Evolutionary conservation across 2,329 filamentous ascomycete genomes (phyloP).

Genomic region (Coniochaeta ligniaria): DNA sequence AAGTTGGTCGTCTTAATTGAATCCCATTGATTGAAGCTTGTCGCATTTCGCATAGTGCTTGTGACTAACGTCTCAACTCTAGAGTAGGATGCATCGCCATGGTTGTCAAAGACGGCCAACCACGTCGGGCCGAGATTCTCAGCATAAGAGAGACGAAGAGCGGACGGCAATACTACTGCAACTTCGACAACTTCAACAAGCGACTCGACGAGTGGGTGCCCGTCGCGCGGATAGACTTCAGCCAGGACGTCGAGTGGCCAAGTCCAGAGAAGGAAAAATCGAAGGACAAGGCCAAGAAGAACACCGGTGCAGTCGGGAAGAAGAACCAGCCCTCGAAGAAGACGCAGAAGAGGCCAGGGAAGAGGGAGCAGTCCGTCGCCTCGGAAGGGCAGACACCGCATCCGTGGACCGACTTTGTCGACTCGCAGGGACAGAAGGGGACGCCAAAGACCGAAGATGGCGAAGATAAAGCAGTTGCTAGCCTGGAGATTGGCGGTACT

Average conservation of each 20-base stretch:
- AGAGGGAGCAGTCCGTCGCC: conserved; percentile 46
- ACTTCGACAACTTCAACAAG: conserved; percentile 98
- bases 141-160: conserved; percentile 88
- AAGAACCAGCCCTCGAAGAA: conserved; percentile 51
- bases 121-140: conserved; percentile 91
- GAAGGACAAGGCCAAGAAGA: conserved; percentile 76
- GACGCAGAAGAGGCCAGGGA: conserved; percentile 45
- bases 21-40: background rate
- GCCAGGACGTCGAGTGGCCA: conserved; percentile 93
- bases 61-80: background rate
- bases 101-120: conserved; percentile 67
- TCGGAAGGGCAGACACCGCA: conserved; percentile 48
- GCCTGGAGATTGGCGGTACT: conserved; percentile 35
- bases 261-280: conserved; percentile 77
- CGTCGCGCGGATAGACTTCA: conserved; percentile 73
- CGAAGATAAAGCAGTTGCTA: conserved; percentile 36
- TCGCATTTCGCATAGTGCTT: background rate
- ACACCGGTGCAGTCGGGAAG: conserved; percentile 46
- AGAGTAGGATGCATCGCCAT: conserved; percentile 53
- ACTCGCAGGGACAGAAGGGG: conserved; percentile 36
- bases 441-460: conserved; percentile 35
- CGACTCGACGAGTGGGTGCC: conserved; percentile 79
- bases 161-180: conserved; percentile 85
- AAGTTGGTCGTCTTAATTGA: conserved; percentile 43
- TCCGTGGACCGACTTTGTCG: conserved; percentile 45